Evolutionary conservation across 108 stramenopile genomes (phyloP), one percentile per base, ranked within the genome.

Genomic region (Nannochloropsis salina): DNA sequence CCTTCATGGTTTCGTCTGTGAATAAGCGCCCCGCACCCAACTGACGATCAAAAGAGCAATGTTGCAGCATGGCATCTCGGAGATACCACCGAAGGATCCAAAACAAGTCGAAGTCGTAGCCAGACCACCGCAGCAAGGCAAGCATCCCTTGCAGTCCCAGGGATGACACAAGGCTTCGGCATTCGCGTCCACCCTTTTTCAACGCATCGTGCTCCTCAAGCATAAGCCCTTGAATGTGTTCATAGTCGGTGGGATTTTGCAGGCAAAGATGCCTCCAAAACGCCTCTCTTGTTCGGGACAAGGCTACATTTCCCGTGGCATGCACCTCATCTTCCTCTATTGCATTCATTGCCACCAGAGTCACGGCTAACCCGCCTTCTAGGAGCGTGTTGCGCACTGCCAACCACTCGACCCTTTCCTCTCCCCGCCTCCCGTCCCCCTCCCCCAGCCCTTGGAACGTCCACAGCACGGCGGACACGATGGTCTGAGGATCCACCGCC

Each of bases 171-270:
- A 74, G 61, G 61, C 61, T 74, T 74, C n/a, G 3, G n/a, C 20
- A n/a, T 4, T n/a, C 61, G n/a, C 61, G 4, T 1, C 6, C n/a
- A 74, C 3, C 61, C 4, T 74, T 6, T 15, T n/a, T n/a, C 1
- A n/a, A 15, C n/a, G 20, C 20, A 6, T 74, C n/a, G 61, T 74
- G 61, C 61, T 74, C 61, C 61, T 74, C 61, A 4, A 74, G n/a
- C 15, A 74, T 74, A 74, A 74, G 61, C 20, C 61, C 61, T 74
- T 74, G 61, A 15, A 74, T n/a, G 61, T 74, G 61, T n/a, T 74
- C 61, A 74, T n/a, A 74, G n/a, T 74, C 61, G 20, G 61, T 74
- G 61, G 61, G 61, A n/a, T 74, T 74, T n/a, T 74, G 61, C 61
- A 74, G n/a, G 61, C 61, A 74, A 15, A 74, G 20, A 74, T 74